Base-by-base conservation (phyloP, 257 asterid genomes). In the Lantana camara region DNA sequence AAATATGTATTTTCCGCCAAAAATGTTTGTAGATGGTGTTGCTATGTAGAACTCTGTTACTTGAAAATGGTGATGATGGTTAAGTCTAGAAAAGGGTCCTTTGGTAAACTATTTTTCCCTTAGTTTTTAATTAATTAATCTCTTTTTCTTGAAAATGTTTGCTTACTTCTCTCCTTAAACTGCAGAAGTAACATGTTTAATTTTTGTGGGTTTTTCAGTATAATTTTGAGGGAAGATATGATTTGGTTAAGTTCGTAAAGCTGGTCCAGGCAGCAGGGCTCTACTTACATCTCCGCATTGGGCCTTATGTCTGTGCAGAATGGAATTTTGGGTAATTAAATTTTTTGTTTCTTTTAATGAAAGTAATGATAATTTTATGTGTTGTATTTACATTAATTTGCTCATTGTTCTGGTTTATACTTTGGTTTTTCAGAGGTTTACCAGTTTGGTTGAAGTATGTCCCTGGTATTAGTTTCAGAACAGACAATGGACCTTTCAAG, bases 361-460 rank as follows among this genome's bases (percentile, higher is more conserved):
- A n/a, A 23, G 4, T 8, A 13, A 14, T 44, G 1, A 9, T 40
- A 0, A 62, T 7, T 8, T 37, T 73, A 3, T 44, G 24, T 44
- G 0, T 19, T 23, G 11, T 49, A 7, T 23, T 59, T 49, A 11
- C 21, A 40, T 15, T 48, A 47, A 17, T 59, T 50, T 51, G 74
- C 19, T 66, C 13, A 50, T 22, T 51, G 7, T 6, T 63, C 22
- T 60, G 37, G 8, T 69, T 35, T 21, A 11, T 48, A 48, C 29
- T 42, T 66, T 58, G 50, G 54, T 2, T 57, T 76, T 79, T 27
- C 93, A 93, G 99, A 66, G 99, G 99, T 0, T 90, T 93, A 69
- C 99, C 99, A 8, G 96, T 87, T 67, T 93, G 99, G 99, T 72
- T 93, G 80, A 93, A 93, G 86, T 93, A 83, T 79, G 97, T 90